phyloP scores from a whole-genome alignment of 495 filamentous ascomycete species.

The Penicillium odoratum region DNA sequence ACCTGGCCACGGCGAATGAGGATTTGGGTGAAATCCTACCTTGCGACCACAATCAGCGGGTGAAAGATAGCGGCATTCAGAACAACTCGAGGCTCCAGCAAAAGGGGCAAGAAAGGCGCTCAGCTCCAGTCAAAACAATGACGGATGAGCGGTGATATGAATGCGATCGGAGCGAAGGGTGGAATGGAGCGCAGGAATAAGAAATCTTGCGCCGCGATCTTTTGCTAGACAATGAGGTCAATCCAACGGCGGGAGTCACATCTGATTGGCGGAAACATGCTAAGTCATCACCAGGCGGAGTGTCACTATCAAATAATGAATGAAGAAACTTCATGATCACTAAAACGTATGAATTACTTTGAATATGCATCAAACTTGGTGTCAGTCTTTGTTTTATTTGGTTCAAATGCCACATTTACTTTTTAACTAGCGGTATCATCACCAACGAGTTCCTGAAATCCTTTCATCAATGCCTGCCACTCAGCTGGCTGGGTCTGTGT shows the following conservation, averaged over 20 bases:
- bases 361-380: too few relatives aligned
- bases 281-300: constrained; percentile 20
- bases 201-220: constrained; percentile 15
- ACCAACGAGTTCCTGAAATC: constrained; percentile 50
- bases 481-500: constrained; percentile 37
- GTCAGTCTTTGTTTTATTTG: background rate
- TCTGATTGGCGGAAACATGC: constrained; percentile 11
- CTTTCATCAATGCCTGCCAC: constrained; percentile 47
- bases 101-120: constrained; percentile 21
- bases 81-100: constrained; percentile 1
- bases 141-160: background rate
- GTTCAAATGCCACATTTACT: background rate
- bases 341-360: background rate
- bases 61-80: constrained; percentile 15
- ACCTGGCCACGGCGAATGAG: background rate
- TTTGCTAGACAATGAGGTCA: constrained; percentile 27
- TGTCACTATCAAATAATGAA: background rate
- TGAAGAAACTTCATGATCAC: background rate
- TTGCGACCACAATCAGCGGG: constrained; percentile 5
- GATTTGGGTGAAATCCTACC: background rate
- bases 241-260: constrained; percentile 10
- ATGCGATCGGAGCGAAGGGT: constrained; percentile 4
- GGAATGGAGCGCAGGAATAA: constrained; percentile 10
- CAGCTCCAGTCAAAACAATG: background rate
- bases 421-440: constrained; percentile 26